Evolutionary conservation across 257 asterid species (phyloP), one percentile per base, ranked within the genome.

Genomic region (Cordia subcordata): DNA sequence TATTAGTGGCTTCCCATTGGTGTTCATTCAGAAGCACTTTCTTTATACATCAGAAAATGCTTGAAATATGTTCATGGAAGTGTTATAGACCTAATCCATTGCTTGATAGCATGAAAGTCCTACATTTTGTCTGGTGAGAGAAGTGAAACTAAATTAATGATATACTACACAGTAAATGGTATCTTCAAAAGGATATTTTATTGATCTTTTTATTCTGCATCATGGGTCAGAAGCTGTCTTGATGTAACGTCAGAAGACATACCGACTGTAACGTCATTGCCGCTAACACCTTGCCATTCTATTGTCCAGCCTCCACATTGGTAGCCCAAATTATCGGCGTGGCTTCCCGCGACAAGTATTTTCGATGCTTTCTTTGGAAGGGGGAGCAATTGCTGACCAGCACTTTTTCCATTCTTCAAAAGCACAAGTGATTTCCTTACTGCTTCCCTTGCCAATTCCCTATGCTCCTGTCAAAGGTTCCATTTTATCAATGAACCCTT

Each of bases 371-470:
- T 62, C 46, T 77, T 80, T 12, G 85, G 81, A 4, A 83, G 82
- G 0, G 90, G 90, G 50, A 83, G 74, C 16, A 83, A 11, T 19
- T 81, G 81, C 22, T 6, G 10, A 33, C 70, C 59, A 13, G 57
- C 62, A 35, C 68, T 37, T 54, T 63, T 62, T 0, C 81, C 90
- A 52, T 82, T 82, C 22, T n/a, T 32, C 19, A 8, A 1, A 58
- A 40, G 77, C 42, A 86, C 93, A 0, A 81, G 93, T 0, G 95
- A 81, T 58, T 84, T 86, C 70, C 95, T 73, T 53, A 87, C 95
- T 0, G 90, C 94, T 76, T 82, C 88, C 33, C 94, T 78, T n/a
- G 95, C 95, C 64, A 87, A 68, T 13, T 82, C 88, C 16, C 91
- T 73, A 53, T 87, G 91, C 38, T 75, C 88, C 86, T 84, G 69